Evolutionary conservation across 805 yeast species (phyloP), one percentile per base, ranked within the genome.

Genomic region (Kuraishia ogatae): DNA sequence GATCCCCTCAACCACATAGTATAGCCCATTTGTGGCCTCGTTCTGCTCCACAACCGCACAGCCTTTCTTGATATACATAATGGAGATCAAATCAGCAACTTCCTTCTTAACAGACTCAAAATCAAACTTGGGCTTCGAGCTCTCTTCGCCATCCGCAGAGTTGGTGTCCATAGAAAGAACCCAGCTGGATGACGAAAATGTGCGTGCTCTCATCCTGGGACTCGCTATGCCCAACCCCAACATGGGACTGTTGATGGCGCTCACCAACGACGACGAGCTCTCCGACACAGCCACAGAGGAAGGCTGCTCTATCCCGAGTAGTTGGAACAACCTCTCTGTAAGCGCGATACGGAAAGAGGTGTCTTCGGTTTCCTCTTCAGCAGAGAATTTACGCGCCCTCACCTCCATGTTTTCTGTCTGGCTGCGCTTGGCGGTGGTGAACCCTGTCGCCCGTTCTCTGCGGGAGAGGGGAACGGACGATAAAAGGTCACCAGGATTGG

Each of bases 401-500:
- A 72, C 54, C 17, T 67, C 70, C 19, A 63, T 61, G 28, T 59
- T 53, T 23, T 57, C 57, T 47, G 43, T 48, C 19, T 11, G 4
- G 11, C 23, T n/a, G 19, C n/a, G 47, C 20, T 51, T 19, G 8
- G 51, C 21, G 17, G 35, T 28, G 28, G 22, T 5, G 49, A 47
- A 47, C 6, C 43, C 43, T 3, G 43, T 35, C 17, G 24, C 19
- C 21, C 24, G 10, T 15, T 24, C 51, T 15, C 51, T 66, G 54
- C 85, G 71, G 1, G 85, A 77, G 7, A 87, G 66, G 0, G 96
- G 94, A 1, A 85, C 96, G 54, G 86, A 87, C 0, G 96, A 87
- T 11, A 91, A 70, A 53, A 91, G 73, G 65, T 90, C 96, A 28
- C 97, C 97, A 0, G 97, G 96, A 62, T 87, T 89, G 19, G 84